Percentiles rank a stretch among this genome's conserved stretches.
Conservation (phyloP, 140 eudicot species). For the Bidens hawaiensis region DNA sequence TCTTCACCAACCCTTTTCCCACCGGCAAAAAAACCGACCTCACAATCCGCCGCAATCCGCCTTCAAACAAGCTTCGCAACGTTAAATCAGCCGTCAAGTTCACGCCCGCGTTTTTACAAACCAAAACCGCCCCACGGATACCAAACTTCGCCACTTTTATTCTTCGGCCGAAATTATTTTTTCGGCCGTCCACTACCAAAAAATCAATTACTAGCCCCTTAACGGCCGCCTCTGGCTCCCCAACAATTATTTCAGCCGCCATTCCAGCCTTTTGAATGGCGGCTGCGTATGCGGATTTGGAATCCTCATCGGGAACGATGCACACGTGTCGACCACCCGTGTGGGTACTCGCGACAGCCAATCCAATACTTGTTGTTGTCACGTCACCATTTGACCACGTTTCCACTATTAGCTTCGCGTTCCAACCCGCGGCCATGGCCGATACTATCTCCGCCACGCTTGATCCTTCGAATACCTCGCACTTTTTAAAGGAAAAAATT, state of each 20-base stretch:
- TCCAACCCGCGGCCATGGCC: slow-evolving; percentile 99
- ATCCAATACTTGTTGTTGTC: slow-evolving; percentile 61
- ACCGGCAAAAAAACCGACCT: slow-evolving; percentile 73
- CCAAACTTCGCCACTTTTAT: slow-evolving; percentile 68
- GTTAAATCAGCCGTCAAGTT: slow-evolving; percentile 37
- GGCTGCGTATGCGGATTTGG: slow-evolving; percentile 40
- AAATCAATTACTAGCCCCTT: slow-evolving; percentile 60
- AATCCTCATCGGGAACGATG: slow-evolving; percentile 58
- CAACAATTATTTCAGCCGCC: slow-evolving; percentile 45
- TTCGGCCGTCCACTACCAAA: slow-evolving; percentile 52
- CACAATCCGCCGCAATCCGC: slow-evolving; percentile 54
- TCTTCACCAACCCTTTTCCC: slow-evolving; percentile 75
- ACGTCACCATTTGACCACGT: slow-evolving; percentile 71
- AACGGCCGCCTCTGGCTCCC: slow-evolving; percentile 53
- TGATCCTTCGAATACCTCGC: slow-evolving; percentile 50
- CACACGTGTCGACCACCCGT: slow-evolving; percentile 77
- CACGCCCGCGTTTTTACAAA: slow-evolving; percentile 65
- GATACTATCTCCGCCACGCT: slow-evolving; percentile 87
- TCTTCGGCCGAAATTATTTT: slow-evolving; percentile 34
- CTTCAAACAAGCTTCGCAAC: slow-evolving; percentile 47
- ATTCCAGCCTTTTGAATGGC: slow-evolving; percentile 46
- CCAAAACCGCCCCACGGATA: slow-evolving; percentile 73
- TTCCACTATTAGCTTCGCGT: slow-evolving; percentile 68
- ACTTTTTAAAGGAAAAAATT: slow-evolving; percentile 25
- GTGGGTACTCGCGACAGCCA: slow-evolving; percentile 64